These are phyloP conservation scores for Shiraia bambusicola DNA, from an alignment of 2,329 filamentous ascomycete species.

Conservation along the genomic window DNA sequence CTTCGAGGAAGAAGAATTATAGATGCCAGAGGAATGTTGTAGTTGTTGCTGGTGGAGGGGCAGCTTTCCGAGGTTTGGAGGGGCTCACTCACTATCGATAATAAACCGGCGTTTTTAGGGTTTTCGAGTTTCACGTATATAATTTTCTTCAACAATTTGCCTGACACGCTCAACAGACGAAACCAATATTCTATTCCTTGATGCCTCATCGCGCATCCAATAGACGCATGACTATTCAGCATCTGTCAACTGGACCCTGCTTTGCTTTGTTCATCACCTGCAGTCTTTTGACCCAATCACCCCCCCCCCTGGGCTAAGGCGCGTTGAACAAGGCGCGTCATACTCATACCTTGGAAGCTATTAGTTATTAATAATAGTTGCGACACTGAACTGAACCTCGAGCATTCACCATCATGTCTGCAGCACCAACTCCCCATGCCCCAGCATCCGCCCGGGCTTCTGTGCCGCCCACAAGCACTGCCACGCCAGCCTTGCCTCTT, in stretches of 20 bases:
- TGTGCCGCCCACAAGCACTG: slow-evolving; percentile 33
- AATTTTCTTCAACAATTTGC: slow-evolving; percentile 14
- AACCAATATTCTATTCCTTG: slow-evolving; percentile 7
- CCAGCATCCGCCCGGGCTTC: slow-evolving; percentile 35
- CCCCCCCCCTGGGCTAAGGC: slow-evolving; percentile 2
- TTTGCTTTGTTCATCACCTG: slow-evolving; percentile 8
- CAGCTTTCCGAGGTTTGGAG: slow-evolving; percentile 15
- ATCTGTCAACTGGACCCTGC: slow-evolving; percentile 5
- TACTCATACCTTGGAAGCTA: no score
- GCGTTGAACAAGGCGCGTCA: slow-evolving; percentile 15
- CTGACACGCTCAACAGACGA: slow-evolving; percentile 14
- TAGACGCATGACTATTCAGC: slow-evolving; percentile 3
- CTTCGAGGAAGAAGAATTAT: slow-evolving; percentile 2
- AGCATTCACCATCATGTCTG: slow-evolving; percentile 32
- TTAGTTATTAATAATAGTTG: no score
- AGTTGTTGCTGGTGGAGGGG: slow-evolving; percentile 28
- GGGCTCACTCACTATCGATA: slow-evolving; percentile 19
- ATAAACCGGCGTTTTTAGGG: slow-evolving; percentile 12
- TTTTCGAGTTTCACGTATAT: slow-evolving; percentile 20
- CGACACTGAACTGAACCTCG: slow-evolving; percentile 20
- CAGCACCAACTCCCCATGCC: slow-evolving; percentile 36
- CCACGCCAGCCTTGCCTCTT: slow-evolving; percentile 29
- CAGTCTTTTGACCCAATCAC: slow-evolving; percentile 21
- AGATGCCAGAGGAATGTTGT: slow-evolving; percentile 3
- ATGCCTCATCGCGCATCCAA: slow-evolving; percentile 9